phyloP scores from a whole-genome alignment of 1,284 basidiomycete genomes.

The Pholiota adiposa region DNA sequence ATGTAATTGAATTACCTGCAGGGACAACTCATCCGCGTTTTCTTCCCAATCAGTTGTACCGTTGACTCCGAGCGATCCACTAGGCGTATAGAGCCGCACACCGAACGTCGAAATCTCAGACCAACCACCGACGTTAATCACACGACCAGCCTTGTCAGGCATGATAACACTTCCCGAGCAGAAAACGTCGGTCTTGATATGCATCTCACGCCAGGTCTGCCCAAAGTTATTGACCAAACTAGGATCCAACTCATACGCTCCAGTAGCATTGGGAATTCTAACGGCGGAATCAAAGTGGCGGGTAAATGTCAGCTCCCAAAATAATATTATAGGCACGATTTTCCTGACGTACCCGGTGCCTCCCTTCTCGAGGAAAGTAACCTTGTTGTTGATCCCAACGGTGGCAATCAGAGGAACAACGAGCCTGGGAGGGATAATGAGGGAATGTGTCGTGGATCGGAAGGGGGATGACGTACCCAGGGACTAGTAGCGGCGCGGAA shows the following conservation, averaged over 20 bases:
- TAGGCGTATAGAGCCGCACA: slow-evolving; percentile 66
- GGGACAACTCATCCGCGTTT: slow-evolving; percentile 48
- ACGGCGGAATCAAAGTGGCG: background rate
- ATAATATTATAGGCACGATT: background rate
- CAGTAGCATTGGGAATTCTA: slow-evolving; percentile 67
- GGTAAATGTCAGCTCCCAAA: background rate
- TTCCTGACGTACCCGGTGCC: slow-evolving; percentile 42
- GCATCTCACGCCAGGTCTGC: slow-evolving; percentile 72
- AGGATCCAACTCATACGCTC: slow-evolving; percentile 76
- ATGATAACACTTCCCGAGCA: slow-evolving; percentile 74
- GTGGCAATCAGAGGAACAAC: slow-evolving; percentile 75
- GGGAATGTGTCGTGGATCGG: background rate
- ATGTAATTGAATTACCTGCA: slow-evolving; percentile 47
- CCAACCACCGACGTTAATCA: slow-evolving; percentile 73
- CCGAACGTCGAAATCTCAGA: slow-evolving; percentile 66
- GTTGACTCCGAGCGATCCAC: slow-evolving; percentile 60
- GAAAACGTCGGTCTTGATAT: slow-evolving; percentile 76
- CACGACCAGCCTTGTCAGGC: slow-evolving; percentile 70
- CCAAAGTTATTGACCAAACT: slow-evolving; percentile 56
- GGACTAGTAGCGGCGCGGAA: background rate
- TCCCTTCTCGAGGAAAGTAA: slow-evolving; percentile 74
- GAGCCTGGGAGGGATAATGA: slow-evolving; percentile 45
- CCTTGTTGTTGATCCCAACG: slow-evolving; percentile 77
- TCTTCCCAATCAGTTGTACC: slow-evolving; percentile 74
- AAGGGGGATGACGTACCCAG: slow-evolving; percentile 38